phyloP scores from a whole-genome alignment of 2,329 filamentous ascomycete genomes.

The Paramyrothecium roridum region DNA sequence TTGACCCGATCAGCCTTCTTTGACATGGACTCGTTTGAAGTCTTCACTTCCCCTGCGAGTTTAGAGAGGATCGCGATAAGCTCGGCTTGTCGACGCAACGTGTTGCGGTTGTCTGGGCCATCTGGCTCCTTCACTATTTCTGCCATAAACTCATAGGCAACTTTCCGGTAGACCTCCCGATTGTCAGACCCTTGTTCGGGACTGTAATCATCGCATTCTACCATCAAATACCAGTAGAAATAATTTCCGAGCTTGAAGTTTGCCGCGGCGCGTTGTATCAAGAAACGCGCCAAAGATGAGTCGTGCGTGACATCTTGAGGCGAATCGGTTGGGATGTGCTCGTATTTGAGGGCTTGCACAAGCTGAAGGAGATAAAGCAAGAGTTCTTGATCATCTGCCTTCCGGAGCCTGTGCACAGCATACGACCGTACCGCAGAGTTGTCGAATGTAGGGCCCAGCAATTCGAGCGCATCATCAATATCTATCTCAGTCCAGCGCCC shows the following conservation, averaged over 20 bases:
- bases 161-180: conserved; percentile 83
- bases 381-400: conserved; percentile 89
- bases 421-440: conserved; percentile 87
- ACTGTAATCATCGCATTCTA: conserved; percentile 86
- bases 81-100: conserved; percentile 82
- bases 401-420: conserved; percentile 85
- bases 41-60: conserved; percentile 84
- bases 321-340: conserved; percentile 65
- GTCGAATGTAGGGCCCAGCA: conserved; percentile 89
- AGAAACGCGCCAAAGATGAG: conserved; percentile 83
- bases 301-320: conserved; percentile 60
- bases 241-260: conserved; percentile 94
- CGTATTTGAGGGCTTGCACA: conserved; percentile 93
- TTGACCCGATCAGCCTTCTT: conserved; percentile 84
- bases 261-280: conserved; percentile 81
- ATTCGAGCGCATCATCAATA: conserved; percentile 90
- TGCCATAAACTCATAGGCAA: conserved; percentile 94
- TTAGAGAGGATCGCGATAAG: conserved; percentile 83
- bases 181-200: conserved; percentile 72
- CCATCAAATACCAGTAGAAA: conserved; percentile 97
- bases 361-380: conserved; percentile 89
- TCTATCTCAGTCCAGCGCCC: conserved; percentile 96
- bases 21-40: conserved; percentile 71
- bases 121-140: conserved; percentile 71
- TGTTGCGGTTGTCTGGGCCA: conserved; percentile 71